These are phyloP conservation scores for Solanum raphanifolium DNA, from an alignment of 257 asterid species.

Conservation along the genomic window DNA sequence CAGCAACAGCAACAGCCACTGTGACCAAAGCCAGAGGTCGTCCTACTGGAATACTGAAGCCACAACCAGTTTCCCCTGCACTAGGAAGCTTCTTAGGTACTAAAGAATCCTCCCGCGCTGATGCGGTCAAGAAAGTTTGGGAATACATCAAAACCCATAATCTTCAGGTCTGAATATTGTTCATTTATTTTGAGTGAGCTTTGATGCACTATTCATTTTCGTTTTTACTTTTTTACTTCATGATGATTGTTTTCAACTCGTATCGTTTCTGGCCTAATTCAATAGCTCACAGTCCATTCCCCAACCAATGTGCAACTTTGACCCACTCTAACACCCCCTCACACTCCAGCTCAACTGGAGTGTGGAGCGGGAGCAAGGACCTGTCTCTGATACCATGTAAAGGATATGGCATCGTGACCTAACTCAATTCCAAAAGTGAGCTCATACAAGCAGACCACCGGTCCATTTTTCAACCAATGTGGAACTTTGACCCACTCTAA, in stretches of 20 bases:
- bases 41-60: slow-evolving; percentile 4
- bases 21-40: slow-evolving; percentile 7
- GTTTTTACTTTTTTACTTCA: neutral
- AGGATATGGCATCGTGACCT: too few relatives aligned
- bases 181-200: neutral
- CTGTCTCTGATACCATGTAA: too few relatives aligned
- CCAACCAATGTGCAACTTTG: too few relatives aligned
- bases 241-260: slow-evolving; percentile 15
- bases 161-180: slow-evolving; percentile 15
- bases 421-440: too few relatives aligned
- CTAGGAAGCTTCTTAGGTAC: slow-evolving; percentile 17
- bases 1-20: slow-evolving; percentile 11
- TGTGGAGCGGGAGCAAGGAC: too few relatives aligned
- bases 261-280: neutral
- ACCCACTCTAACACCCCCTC: too few relatives aligned
- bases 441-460: too few relatives aligned
- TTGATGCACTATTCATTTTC: neutral
- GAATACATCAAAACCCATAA: slow-evolving; percentile 19
- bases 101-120: slow-evolving; percentile 13
- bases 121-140: slow-evolving; percentile 30
- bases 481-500: too few relatives aligned
- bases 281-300: neutral
- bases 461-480: too few relatives aligned
- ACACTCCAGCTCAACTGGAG: too few relatives aligned
- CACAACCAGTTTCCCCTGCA: slow-evolving; percentile 12